These are phyloP conservation scores for Ilex aquifolium DNA, from an alignment of 257 asterid species.

Conservation along the genomic window DNA sequence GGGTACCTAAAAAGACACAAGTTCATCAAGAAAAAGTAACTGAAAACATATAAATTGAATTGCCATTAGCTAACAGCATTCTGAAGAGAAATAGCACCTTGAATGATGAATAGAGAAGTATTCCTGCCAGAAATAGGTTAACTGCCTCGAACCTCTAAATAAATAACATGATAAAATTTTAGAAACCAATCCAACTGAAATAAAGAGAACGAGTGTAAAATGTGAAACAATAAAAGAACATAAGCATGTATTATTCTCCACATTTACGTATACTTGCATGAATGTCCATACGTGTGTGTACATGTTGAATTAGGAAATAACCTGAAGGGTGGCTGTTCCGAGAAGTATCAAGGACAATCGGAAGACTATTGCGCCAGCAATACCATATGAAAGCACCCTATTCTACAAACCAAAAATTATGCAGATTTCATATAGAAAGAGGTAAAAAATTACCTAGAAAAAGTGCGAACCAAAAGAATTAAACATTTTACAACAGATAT, in stretches of 20 bases:
- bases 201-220: constrained; percentile 7
- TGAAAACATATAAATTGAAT: not conserved
- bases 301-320: constrained; percentile 24
- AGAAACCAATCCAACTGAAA: constrained; percentile 16
- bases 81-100: constrained; percentile 52
- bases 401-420: constrained; percentile 35
- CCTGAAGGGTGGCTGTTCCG: constrained; percentile 97
- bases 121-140: constrained; percentile 64
- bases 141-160: constrained; percentile 72
- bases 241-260: constrained; percentile 7
- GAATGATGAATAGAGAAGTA: constrained; percentile 85
- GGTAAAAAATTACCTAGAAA: constrained; percentile 3
- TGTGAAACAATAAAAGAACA: constrained; percentile 4
- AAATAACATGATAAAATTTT: not conserved
- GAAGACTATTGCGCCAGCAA: constrained; percentile 90
- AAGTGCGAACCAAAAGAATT: constrained; percentile 13
- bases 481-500: constrained; percentile 5
- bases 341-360: constrained; percentile 81
- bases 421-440: constrained; percentile 12
- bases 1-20: too few relatives aligned
- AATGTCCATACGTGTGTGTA: constrained; percentile 7
- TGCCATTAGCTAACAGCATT: not conserved
- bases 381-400: constrained; percentile 94
- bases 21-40: too few relatives aligned
- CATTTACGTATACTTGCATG: not conserved